Percentiles rank a stretch among this genome's conserved stretches.
phyloP scores from a whole-genome alignment of 2,329 filamentous ascomycete genomes.

The Aspergillus udagawae region DNA sequence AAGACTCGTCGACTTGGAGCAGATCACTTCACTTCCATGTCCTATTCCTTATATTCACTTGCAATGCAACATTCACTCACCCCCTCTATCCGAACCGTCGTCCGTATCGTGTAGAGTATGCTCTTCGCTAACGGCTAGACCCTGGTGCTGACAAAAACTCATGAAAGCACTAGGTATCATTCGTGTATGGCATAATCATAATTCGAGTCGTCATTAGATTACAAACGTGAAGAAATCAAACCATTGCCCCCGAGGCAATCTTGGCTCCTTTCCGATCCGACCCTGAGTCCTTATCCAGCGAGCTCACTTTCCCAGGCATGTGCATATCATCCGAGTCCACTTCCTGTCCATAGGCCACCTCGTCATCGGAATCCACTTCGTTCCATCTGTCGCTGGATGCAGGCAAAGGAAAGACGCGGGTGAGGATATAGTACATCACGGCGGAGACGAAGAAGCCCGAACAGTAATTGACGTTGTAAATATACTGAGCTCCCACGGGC shows the following conservation, averaged over 20 bases:
- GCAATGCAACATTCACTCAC: too few relatives aligned
- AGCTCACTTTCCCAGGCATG: background rate
- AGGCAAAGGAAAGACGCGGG: slow-evolving; percentile 65
- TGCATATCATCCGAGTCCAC: slow-evolving; percentile 25
- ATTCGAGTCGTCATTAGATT: background rate
- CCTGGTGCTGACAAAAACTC: background rate
- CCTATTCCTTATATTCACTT: too few relatives aligned
- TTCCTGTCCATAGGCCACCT: slow-evolving; percentile 31
- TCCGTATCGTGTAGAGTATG: too few relatives aligned
- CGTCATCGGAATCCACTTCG: slow-evolving; percentile 55
- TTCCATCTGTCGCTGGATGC: slow-evolving; percentile 73
- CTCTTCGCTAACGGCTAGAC: too few relatives aligned
- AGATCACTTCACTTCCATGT: too few relatives aligned
- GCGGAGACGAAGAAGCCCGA: slow-evolving; percentile 70
- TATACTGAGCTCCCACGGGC: slow-evolving; percentile 73
- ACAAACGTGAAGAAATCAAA: background rate
- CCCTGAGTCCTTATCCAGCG: background rate
- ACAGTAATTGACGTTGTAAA: slow-evolving; percentile 92
- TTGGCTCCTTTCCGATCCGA: background rate
- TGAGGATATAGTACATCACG: slow-evolving; percentile 65
- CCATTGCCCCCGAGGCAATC: background rate
- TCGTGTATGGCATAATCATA: background rate
- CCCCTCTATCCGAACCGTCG: background rate
- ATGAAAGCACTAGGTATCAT: background rate
- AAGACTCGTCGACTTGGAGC: background rate